Evolutionary conservation across 2,329 filamentous ascomycete genomes (phyloP), one percentile per base, ranked within the genome.

Genomic region (Ophiognomonia clavigignenti-juglandacearum): DNA sequence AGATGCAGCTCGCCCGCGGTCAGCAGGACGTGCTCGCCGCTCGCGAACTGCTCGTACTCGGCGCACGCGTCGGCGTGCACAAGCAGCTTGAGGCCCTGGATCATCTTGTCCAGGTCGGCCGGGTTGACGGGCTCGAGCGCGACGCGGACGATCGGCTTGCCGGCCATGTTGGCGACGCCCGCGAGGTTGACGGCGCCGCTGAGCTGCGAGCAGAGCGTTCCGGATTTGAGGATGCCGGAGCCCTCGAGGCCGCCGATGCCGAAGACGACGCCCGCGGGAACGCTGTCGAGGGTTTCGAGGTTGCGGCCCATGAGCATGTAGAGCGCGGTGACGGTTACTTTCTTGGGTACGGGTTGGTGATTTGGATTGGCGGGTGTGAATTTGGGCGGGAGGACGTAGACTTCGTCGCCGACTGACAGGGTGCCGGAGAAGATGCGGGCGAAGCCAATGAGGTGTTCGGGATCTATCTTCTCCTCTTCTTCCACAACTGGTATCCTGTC

Each of bases 271-370:
- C 93, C 93, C 1, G 93, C 92, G 6, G 92, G 92, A 0, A 97
- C 92, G 0, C 85, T 86, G 14, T 81, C 78, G 0, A 98, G 77
- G 1, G 85, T 78, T 61, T 97, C 92, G 4, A 98, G 72, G 49
- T 86, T 86, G 49, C 92, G 80, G 24, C 93, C 93, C 93, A 98
- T 98, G 45, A 98, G 81, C 63, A 98, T 83, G 65, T 98, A 98
- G 3, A 98, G 73, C 2, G 88, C 88, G 14, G 84, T 91, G 42
- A 98, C 83, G 1, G 82, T 92, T 31, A 95, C 83, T 61, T 91
- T 90, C 55, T 86, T 78, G 0, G 91, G 90, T 53, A 83, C 79
- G 0, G 90, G 88, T 14, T 74, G 71, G 14, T 80, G 79, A 53
- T 88, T 77, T 2, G 88, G 86, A 41, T 84, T 75, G 3, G 85